Evolutionary conservation across 1,139 yeast genomes (phyloP), one percentile per base, ranked within the genome.

Genomic region (Hansenula sp.): DNA sequence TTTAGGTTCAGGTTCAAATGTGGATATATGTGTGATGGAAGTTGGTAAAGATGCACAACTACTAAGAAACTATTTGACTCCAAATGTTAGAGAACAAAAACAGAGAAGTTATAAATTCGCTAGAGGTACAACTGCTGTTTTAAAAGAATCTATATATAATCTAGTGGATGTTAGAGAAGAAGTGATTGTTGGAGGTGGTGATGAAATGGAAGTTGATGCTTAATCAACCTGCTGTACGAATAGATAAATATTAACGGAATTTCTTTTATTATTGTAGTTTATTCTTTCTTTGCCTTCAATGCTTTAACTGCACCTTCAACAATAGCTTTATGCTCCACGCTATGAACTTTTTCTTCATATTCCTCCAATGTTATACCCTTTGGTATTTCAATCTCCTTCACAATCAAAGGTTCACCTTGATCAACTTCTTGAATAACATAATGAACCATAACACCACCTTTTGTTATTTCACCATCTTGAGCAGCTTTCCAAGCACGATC

Each of bases 401-500:
- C 92, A 29, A 92, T 65, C 36, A 92, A 64, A 1, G 98, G 97
- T 52, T 82, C 83, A 19, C 98, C 98, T 55, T 83, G 79, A 62
- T 92, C 98, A 11, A 92, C 98, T 54, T 86, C 95, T 39, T 90
- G 85, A 51, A 92, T 90, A 21, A 92, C 97, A 58, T 84, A 79
- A 65, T 92, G 98, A 38, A 94, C 86, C 98, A 92, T 92, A 41
- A 94, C 86, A 1, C 98, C 98, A n/a, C 95, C 96, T 53, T 77
- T 77, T 13, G 73, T 57, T 43, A 85, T 75, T 46, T 75, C 75
- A 10, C 95, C 95, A 36, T 73, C 76, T 58, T 88, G 96, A 32
- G 97, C 97, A 11, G 95, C 95, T 56, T 87, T 72, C 92, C 95
- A 90, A 1, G 97, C 96, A 55, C 97, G 72, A 55, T 92, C 96